A percentile compares a stretch with the other conserved stretches of the same genome.
These are phyloP conservation scores for Themeda triandra DNA, from an alignment of 176 grass and related monocot species.

Conservation along the genomic window DNA sequence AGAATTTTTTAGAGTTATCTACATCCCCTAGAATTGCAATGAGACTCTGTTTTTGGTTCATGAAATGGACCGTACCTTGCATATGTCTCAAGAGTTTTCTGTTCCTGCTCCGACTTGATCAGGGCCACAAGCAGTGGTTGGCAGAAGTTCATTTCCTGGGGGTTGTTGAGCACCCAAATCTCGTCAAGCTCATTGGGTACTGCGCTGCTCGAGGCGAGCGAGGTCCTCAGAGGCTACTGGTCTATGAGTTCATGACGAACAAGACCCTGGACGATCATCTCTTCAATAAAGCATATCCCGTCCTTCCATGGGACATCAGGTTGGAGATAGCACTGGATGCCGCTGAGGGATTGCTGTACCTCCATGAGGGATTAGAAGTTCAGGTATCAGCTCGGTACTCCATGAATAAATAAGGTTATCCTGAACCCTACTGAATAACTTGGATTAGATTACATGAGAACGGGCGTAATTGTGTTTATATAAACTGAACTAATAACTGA, in stretches of 20 bases:
- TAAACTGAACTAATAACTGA: too few relatives aligned
- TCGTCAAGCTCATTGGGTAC: constrained; percentile 72
- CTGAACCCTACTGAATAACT: too few relatives aligned
- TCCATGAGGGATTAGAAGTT: constrained; percentile 73
- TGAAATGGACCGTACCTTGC: neutral
- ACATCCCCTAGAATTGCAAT: too few relatives aligned
- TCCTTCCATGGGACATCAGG: constrained; percentile 63
- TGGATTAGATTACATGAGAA: too few relatives aligned
- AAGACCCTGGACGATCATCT: constrained; percentile 73
- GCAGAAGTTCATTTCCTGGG: constrained; percentile 74
- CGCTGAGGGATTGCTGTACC: constrained; percentile 62
- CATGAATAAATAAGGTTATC: too few relatives aligned
- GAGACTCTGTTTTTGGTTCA: neutral
- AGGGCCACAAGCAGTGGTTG: constrained; percentile 86
- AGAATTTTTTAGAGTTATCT: too few relatives aligned
- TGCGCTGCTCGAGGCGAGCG: constrained; percentile 45
- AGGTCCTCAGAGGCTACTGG: constrained; percentile 55
- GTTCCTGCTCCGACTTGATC: neutral
- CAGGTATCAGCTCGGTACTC: constrained; percentile 41
- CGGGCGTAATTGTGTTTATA: too few relatives aligned
- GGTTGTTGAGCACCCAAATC: constrained; percentile 66
- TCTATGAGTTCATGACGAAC: constrained; percentile 76
- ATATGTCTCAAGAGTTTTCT: neutral
- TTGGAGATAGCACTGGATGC: constrained; percentile 57
- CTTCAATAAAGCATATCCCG: constrained; percentile 57